Conservation (phyloP, 2,329 filamentous ascomycete species). For the Colletotrichum ledebouriae region DNA sequence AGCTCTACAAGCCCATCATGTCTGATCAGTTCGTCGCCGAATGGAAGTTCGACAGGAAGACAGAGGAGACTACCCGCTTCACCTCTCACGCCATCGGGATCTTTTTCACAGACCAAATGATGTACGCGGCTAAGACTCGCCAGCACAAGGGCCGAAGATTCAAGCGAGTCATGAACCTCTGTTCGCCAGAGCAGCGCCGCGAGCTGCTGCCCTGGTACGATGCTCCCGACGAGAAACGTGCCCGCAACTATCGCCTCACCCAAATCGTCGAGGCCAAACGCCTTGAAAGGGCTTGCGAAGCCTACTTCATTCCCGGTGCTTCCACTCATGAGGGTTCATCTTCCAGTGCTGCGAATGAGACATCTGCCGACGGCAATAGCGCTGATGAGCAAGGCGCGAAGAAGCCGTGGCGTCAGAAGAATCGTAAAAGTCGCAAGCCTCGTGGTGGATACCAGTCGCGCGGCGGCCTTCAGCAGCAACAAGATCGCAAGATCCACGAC, state of each 20-base stretch:
- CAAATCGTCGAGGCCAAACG: background rate
- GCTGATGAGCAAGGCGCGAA: background rate
- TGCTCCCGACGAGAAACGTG: background rate
- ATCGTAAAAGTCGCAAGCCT: background rate
- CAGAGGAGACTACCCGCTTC: background rate
- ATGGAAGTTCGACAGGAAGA: slow-evolving; percentile 12
- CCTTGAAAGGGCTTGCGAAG: background rate
- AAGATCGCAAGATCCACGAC: no score
- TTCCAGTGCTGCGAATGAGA: background rate
- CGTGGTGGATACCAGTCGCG: background rate
- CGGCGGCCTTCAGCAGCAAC: background rate
- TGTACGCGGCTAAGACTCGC: slow-evolving; percentile 25
- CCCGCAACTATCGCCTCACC: slow-evolving; percentile 1
- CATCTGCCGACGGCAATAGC: no score
- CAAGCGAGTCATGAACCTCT: slow-evolving; percentile 31
- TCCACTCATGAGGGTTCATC: background rate
- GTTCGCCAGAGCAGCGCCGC: background rate
- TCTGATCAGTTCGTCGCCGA: slow-evolving; percentile 10
- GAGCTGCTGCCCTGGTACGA: slow-evolving; percentile 25
- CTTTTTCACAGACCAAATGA: slow-evolving; percentile 26
- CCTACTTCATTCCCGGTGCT: background rate
- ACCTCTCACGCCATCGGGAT: slow-evolving; percentile 12
- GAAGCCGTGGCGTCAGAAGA: background rate
- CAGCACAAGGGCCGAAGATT: slow-evolving; percentile 23
- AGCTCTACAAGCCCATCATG: slow-evolving; percentile 14